Percentiles rank a stretch among this genome's conserved stretches.
These are phyloP conservation scores for Pyrenochaeta sp. DNA, from an alignment of 2,329 filamentous ascomycete genomes.

Conservation along the genomic window DNA sequence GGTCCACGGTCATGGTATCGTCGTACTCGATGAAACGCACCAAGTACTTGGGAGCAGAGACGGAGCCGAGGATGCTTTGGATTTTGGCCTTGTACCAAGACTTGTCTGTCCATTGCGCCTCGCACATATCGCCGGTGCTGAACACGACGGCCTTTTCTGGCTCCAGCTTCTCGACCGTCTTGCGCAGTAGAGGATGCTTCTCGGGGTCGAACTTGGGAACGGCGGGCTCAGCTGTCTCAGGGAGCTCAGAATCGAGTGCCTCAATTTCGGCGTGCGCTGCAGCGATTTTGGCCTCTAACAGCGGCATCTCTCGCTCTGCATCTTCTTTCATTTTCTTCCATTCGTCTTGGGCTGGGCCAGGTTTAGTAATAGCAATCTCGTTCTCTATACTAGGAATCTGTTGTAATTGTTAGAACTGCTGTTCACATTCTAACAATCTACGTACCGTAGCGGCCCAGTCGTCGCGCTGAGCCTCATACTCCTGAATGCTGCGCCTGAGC, in stretches of 20 bases:
- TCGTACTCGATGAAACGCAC: constrained; percentile 96
- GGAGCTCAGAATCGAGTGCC: constrained; percentile 58
- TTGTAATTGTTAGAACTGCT: constrained; percentile 5
- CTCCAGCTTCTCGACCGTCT: constrained; percentile 52
- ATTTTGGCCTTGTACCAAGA: constrained; percentile 92
- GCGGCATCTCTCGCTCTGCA: constrained; percentile 80
- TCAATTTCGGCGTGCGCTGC: constrained; percentile 70
- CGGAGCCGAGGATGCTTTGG: constrained; percentile 90
- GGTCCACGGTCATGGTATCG: constrained; percentile 80
- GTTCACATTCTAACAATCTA: neutral
- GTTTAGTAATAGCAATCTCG: constrained; percentile 71
- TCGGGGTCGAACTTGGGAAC: constrained; percentile 77
- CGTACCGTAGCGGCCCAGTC: constrained; percentile 21
- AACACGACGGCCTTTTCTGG: constrained; percentile 63
- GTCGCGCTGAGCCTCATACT: constrained; percentile 25
- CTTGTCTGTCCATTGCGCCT: constrained; percentile 93
- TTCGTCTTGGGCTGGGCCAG: constrained; percentile 57
- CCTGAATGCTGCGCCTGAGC: neutral
- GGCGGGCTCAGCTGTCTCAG: constrained; percentile 47
- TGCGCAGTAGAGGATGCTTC: constrained; percentile 77
- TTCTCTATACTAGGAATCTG: constrained; percentile 6
- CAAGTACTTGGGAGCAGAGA: constrained; percentile 88
- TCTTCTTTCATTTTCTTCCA: constrained; percentile 76
- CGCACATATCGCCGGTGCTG: constrained; percentile 86
- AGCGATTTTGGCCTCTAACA: constrained; percentile 81